Evolutionary conservation across 2,329 filamentous ascomycete species (phyloP).

Genomic region (Raffaelea arxii): DNA sequence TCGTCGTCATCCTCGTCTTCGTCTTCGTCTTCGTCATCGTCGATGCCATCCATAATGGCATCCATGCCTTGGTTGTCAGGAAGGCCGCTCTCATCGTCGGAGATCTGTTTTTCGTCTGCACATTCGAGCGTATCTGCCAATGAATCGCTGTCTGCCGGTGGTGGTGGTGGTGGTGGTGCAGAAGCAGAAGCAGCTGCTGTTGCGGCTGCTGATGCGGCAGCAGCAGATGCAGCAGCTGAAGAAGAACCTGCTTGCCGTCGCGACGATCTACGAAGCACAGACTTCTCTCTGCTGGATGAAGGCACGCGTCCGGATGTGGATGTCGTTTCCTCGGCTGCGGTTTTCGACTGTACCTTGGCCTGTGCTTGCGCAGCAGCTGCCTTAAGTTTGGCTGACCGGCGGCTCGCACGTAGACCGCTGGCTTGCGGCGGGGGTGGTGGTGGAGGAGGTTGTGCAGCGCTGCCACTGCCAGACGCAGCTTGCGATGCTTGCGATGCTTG

Average conservation of each 20-base stretch:
- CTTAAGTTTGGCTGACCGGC: slow-evolving; percentile 34
- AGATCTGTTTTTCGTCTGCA: slow-evolving; percentile 80
- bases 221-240: too few relatives aligned
- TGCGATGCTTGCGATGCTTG: too few relatives aligned
- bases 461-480: not conserved
- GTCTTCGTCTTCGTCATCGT: slow-evolving; percentile 81
- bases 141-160: slow-evolving; percentile 48
- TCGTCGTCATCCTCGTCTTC: too few relatives aligned
- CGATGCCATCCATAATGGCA: slow-evolving; percentile 81
- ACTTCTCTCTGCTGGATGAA: slow-evolving; percentile 45
- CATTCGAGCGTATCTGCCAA: slow-evolving; percentile 72
- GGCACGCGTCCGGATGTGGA: slow-evolving; percentile 35
- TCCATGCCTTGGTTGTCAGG: slow-evolving; percentile 63
- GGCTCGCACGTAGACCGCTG: slow-evolving; percentile 24
- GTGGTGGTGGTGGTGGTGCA: slow-evolving; percentile 37
- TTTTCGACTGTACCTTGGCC: slow-evolving; percentile 16
- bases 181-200: not conserved
- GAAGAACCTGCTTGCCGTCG: slow-evolving; percentile 50
- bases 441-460: not conserved
- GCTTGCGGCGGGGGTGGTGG: not conserved
- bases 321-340: slow-evolving; percentile 20
- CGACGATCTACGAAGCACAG: slow-evolving; percentile 49
- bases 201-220: not conserved
- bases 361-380: too few relatives aligned
- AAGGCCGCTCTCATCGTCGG: slow-evolving; percentile 60